These are phyloP conservation scores for Xanthoconium separans DNA, from an alignment of 1,284 basidiomycete species.

Conservation along the genomic window DNA sequence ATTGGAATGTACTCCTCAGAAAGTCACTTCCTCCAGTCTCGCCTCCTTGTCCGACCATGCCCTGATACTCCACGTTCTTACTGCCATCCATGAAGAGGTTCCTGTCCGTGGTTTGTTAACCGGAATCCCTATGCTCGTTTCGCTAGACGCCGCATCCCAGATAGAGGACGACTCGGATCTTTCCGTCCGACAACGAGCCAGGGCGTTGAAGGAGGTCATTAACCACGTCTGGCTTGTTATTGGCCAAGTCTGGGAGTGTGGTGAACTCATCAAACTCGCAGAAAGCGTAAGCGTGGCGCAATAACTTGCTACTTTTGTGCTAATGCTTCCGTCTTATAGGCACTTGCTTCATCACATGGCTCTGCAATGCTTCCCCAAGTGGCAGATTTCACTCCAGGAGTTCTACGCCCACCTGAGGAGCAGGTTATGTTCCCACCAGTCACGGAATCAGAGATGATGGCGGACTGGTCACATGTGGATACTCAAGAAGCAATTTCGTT, in stretches of 20 bases:
- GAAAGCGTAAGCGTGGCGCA: slow-evolving; percentile 48
- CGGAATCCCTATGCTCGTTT: slow-evolving; percentile 83
- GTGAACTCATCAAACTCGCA: slow-evolving; percentile 52
- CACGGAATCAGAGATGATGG: slow-evolving; percentile 14
- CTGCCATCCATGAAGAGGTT: slow-evolving; percentile 63
- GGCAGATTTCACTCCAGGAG: slow-evolving; percentile 28
- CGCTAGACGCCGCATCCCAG: slow-evolving; percentile 61
- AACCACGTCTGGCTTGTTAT: slow-evolving; percentile 66
- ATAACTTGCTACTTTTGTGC: slow-evolving; percentile 8
- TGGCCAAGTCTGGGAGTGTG: slow-evolving; percentile 70
- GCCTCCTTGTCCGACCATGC: slow-evolving; percentile 76
- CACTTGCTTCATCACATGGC: slow-evolving; percentile 34
- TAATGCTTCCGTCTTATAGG: slow-evolving; percentile 31
- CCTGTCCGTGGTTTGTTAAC: slow-evolving; percentile 75
- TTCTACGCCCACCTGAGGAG: slow-evolving; percentile 31
- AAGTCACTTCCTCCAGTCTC: slow-evolving; percentile 44
- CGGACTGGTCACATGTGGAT: slow-evolving; percentile 44
- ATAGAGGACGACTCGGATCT: slow-evolving; percentile 42
- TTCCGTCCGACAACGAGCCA: slow-evolving; percentile 46
- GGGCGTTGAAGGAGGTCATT: slow-evolving; percentile 65
- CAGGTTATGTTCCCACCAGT: slow-evolving; percentile 29
- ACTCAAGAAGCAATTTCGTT: slow-evolving; percentile 51
- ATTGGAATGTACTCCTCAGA: slow-evolving; percentile 46
- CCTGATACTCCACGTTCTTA: slow-evolving; percentile 70
- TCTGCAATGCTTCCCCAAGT: slow-evolving; percentile 35